phyloP scores from a whole-genome alignment of 1,139 yeast genomes.

The Zygosaccharomyces sapae region DNA sequence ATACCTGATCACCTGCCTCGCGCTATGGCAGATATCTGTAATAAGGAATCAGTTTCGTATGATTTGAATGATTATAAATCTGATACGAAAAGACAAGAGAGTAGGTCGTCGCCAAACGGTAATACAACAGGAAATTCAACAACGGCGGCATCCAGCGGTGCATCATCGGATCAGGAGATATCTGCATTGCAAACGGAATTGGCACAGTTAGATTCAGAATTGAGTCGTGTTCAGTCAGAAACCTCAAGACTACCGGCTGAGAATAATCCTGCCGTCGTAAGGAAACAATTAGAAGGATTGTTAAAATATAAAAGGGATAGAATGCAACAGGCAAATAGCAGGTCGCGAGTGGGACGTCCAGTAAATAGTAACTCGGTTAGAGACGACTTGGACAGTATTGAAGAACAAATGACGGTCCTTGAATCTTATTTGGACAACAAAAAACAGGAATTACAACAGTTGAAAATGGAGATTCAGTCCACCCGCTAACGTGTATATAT shows the following conservation, averaged over 20 bases:
- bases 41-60: slow-evolving; percentile 78
- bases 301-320: slow-evolving; percentile 61
- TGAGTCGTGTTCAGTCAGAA: slow-evolving; percentile 54
- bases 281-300: slow-evolving; percentile 78
- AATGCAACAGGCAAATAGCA: slow-evolving; percentile 33
- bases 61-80: slow-evolving; percentile 55
- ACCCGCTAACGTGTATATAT: slow-evolving; percentile 2
- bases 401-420: slow-evolving; percentile 51
- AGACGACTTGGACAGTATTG: slow-evolving; percentile 44
- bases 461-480: slow-evolving; percentile 41
- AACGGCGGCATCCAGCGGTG: slow-evolving; percentile 15
- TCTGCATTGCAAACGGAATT: slow-evolving; percentile 78
- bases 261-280: slow-evolving; percentile 41
- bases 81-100: slow-evolving; percentile 35
- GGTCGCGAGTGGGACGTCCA: slow-evolving; percentile 12
- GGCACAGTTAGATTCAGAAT: slow-evolving; percentile 62
- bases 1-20: slow-evolving; percentile 96
- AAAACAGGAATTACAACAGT: slow-evolving; percentile 43
- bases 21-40: slow-evolving; percentile 83
- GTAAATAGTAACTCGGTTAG: slow-evolving; percentile 40
- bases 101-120: slow-evolving; percentile 21
- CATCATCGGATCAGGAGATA: slow-evolving; percentile 64
- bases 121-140: slow-evolving; percentile 24
- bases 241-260: slow-evolving; percentile 41
- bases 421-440: slow-evolving; percentile 50